Evolutionary conservation across 768 basidiomycete genomes (phyloP).

Genomic region (Obba rivulosa): DNA sequence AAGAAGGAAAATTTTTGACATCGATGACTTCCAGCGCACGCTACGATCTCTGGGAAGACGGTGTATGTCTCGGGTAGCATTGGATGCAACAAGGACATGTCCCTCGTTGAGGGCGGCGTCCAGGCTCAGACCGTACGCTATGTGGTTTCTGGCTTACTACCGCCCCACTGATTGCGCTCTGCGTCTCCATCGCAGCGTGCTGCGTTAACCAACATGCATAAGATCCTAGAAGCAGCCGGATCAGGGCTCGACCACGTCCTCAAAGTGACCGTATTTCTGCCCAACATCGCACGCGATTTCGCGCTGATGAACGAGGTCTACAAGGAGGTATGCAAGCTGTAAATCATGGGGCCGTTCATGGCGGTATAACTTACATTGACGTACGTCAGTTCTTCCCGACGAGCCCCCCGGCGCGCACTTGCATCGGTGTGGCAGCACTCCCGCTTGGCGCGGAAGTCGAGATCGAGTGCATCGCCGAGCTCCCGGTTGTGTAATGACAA

Average conservation of each 20-base stretch:
- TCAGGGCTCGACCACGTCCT: constrained; percentile 31
- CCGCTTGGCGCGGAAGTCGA: constrained; percentile 53
- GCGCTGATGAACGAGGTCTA: constrained; percentile 35
- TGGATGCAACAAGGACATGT: constrained; percentile 26
- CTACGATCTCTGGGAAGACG: constrained; percentile 26
- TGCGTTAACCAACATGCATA: constrained; percentile 34
- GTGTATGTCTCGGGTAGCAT: constrained; percentile 39
- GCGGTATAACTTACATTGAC: no score
- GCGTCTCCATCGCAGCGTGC: constrained; percentile 20
- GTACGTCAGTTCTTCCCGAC: constrained; percentile 44
- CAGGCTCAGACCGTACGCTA: constrained; percentile 34
- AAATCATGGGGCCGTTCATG: no score
- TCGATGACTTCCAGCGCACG: constrained; percentile 27
- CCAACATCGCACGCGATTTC: constrained; percentile 33
- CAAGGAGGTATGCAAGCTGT: constrained; percentile 19
- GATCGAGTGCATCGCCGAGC: constrained; percentile 55
- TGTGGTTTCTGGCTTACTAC: background rate
- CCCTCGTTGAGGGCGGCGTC: constrained; percentile 32
- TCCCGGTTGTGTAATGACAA: constrained; percentile 11
- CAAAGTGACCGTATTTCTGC: constrained; percentile 37
- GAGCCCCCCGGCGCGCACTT: constrained; percentile 51
- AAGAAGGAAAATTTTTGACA: background rate
- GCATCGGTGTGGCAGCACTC: constrained; percentile 49
- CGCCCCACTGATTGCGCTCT: background rate
- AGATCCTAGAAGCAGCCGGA: constrained; percentile 33